A percentile compares a stretch with the other conserved stretches of the same genome.
phyloP scores from a whole-genome alignment of 495 filamentous ascomycete species.

The Cairneyella variabilis region DNA sequence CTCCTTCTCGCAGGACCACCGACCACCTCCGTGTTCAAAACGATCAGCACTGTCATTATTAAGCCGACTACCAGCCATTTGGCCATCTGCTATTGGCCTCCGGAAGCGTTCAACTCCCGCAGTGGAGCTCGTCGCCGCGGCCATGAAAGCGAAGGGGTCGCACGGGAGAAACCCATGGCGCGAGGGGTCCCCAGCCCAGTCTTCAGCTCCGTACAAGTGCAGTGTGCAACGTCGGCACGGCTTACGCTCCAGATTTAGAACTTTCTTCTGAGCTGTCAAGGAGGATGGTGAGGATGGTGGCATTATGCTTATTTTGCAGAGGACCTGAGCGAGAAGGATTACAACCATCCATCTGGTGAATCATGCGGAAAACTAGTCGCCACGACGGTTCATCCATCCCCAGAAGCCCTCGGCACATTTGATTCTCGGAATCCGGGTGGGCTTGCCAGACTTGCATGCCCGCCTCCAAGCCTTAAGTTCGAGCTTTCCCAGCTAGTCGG shows the following conservation, averaged over 20 bases:
- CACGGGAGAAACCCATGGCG: background rate
- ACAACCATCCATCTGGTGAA: background rate
- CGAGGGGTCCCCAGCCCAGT: background rate
- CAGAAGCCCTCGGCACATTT: background rate
- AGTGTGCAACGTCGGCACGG: background rate
- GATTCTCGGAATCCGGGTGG: background rate
- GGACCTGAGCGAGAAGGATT: background rate
- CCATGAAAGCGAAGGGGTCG: too few species aligned
- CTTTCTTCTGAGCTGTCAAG: background rate
- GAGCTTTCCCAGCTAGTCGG: background rate
- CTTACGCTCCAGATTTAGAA: background rate
- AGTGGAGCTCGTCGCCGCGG: background rate
- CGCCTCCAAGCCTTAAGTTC: background rate
- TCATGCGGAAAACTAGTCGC: background rate
- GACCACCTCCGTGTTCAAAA: too few species aligned
- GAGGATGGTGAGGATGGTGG: background rate
- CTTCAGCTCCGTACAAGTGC: constrained; percentile 2
- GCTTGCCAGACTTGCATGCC: background rate
- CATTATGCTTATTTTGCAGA: background rate
- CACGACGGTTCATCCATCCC: background rate
- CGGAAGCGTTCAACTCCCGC: too few species aligned
- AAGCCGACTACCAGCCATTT: background rate
- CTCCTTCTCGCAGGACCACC: too few species aligned
- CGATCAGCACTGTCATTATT: background rate
- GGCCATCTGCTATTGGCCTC: background rate